Conservation (phyloP, 2,329 filamentous ascomycete species). For the Colletotrichum costaricense region DNA sequence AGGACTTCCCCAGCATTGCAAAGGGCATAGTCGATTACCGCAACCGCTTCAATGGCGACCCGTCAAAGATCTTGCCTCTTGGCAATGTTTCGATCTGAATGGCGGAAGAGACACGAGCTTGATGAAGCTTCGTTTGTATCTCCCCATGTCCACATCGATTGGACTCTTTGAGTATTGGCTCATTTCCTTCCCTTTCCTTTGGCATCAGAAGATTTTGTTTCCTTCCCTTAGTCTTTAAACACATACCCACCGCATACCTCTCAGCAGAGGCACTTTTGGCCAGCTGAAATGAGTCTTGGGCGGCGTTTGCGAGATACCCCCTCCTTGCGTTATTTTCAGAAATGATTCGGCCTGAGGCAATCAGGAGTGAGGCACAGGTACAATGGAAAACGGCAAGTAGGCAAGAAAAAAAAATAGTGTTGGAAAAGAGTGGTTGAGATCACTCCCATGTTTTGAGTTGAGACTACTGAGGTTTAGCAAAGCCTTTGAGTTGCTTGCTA, state of each 20-base stretch:
- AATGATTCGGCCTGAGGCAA: constrained; percentile 29
- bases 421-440: constrained; percentile 4
- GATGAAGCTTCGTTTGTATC: neutral
- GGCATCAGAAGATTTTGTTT: constrained; percentile 27
- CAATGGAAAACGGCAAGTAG: constrained; percentile 33
- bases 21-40: constrained; percentile 75
- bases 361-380: constrained; percentile 29
- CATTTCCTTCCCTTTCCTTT: constrained; percentile 5
- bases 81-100: constrained; percentile 56
- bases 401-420: constrained; percentile 24
- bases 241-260: constrained; percentile 4
- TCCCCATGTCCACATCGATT: neutral
- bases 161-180: constrained; percentile 7
- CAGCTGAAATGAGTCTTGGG: constrained; percentile 7
- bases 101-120: constrained; percentile 7
- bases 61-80: constrained; percentile 70
- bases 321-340: constrained; percentile 34
- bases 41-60: constrained; percentile 72
- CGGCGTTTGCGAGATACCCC: constrained; percentile 34
- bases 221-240: constrained; percentile 29
- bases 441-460: neutral
- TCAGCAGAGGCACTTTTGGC: constrained; percentile 4
- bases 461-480: constrained; percentile 12
- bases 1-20: constrained; percentile 75
- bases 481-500: neutral